Evolutionary conservation across 768 basidiomycete genomes (phyloP).

Genomic region (Termitomyces titanicus): DNA sequence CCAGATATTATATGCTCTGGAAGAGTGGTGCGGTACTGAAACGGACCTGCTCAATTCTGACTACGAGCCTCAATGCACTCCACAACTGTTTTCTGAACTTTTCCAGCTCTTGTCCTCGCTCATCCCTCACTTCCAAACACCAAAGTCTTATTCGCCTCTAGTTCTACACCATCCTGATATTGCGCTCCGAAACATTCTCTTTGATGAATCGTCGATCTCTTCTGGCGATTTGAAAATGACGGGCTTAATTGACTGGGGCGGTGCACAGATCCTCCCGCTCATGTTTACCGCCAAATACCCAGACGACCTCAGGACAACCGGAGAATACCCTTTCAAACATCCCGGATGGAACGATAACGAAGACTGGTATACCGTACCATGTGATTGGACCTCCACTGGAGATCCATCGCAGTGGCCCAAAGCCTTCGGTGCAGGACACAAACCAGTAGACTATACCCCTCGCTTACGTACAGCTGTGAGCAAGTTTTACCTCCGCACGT

Average conservation of each 20-base stretch:
- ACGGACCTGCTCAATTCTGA: neutral
- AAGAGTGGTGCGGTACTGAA: neutral
- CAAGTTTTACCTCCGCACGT: neutral
- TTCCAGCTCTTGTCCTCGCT: neutral
- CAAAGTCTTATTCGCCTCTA: neutral
- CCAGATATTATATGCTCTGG: neutral
- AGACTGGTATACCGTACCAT: neutral
- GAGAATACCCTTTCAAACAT: neutral
- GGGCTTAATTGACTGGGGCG: neutral
- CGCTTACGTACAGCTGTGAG: neutral
- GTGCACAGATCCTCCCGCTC: neutral
- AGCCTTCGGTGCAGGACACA: too few relatives aligned
- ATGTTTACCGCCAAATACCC: neutral
- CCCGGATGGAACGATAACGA: neutral
- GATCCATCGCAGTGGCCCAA: neutral
- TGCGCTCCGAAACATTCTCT: neutral
- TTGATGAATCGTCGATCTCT: neutral
- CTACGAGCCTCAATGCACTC: neutral
- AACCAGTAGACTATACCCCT: too few relatives aligned
- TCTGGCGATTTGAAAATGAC: neutral
- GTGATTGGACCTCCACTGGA: neutral
- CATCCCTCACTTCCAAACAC: neutral
- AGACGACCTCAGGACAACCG: neutral
- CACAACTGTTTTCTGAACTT: neutral
- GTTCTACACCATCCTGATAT: neutral